Percentiles rank a stretch among this genome's conserved stretches.
Evolutionary conservation across 2,329 filamentous ascomycete species (phyloP).

Genomic region (Cladorrhinum sp.): DNA sequence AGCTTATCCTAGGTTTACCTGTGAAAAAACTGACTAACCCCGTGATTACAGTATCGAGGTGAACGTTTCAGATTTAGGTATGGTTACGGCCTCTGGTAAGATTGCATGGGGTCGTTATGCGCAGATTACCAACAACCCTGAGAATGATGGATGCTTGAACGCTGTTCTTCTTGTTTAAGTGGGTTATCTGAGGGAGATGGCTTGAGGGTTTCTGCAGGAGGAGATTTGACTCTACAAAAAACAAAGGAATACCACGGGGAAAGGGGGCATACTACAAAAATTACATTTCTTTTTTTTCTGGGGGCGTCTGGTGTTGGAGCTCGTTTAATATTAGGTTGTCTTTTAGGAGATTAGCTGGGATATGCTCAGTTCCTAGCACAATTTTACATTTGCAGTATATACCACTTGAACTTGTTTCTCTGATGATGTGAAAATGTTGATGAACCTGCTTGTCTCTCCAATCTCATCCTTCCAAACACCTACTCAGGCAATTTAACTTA

Average conservation of each 20-base stretch:
- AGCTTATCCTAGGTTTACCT: constrained; percentile 31
- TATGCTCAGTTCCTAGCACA: background rate
- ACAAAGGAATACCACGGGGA: background rate
- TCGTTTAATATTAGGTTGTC: constrained; percentile 10
- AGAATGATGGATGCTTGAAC: constrained; percentile 36
- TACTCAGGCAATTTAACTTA: background rate
- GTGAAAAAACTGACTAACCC: constrained; percentile 2
- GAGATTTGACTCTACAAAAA: background rate
- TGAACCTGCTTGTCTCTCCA: too few species aligned
- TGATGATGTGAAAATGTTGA: too few species aligned
- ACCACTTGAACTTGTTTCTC: too few species aligned
- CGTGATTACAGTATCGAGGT: constrained; percentile 62
- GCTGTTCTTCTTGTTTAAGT: constrained; percentile 31
- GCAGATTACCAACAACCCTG: constrained; percentile 59
- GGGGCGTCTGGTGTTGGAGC: constrained; percentile 26
- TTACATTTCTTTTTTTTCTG: constrained; percentile 24
- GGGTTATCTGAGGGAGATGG: background rate
- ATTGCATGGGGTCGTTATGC: constrained; percentile 89
- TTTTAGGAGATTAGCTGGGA: background rate
- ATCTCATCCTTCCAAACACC: too few species aligned
- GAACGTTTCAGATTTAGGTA: constrained; percentile 85
- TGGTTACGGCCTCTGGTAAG: constrained; percentile 88
- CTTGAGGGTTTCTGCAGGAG: background rate
- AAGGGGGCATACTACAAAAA: constrained; percentile 11
- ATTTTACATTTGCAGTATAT: background rate